phyloP scores from a whole-genome alignment of 805 yeast species.

The Saccharomyces paradoxus region DNA sequence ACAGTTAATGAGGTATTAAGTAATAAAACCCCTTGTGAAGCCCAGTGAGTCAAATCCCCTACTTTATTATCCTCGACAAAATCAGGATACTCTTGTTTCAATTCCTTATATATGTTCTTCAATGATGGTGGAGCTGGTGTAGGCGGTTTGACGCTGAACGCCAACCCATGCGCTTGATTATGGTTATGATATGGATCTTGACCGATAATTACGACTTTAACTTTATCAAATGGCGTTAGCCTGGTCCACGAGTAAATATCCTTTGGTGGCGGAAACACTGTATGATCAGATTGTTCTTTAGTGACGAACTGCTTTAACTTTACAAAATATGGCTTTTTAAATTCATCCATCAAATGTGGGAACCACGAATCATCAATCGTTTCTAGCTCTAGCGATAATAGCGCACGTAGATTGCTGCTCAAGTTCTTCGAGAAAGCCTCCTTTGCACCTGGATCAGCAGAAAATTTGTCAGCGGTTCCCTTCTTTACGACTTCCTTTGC shows the following conservation, averaged over 20 bases:
- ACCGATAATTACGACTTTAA: slow-evolving; percentile 77
- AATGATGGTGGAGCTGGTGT: slow-evolving; percentile 84
- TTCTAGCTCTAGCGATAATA: slow-evolving; percentile 58
- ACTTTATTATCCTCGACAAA: slow-evolving; percentile 45
- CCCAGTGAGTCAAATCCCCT: slow-evolving; percentile 72
- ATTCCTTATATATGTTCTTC: slow-evolving; percentile 74
- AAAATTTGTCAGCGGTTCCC: background rate
- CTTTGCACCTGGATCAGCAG: background rate
- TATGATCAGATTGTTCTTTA: slow-evolving; percentile 37
- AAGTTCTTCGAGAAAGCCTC: slow-evolving; percentile 7
- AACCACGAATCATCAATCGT: slow-evolving; percentile 79
- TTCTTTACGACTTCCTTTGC: background rate
- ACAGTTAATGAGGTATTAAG: slow-evolving; percentile 87
- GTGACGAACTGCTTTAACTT: slow-evolving; percentile 56
- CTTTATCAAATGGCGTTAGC: slow-evolving; percentile 64
- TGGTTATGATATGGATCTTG: slow-evolving; percentile 94
- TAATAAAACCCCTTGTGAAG: slow-evolving; percentile 76
- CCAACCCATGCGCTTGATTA: slow-evolving; percentile 94
- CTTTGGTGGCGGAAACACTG: slow-evolving; percentile 68
- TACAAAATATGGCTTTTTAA: slow-evolving; percentile 79
- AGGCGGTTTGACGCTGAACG: slow-evolving; percentile 83
- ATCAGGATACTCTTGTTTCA: slow-evolving; percentile 64
- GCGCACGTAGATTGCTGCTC: slow-evolving; percentile 12
- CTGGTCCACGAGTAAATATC: slow-evolving; percentile 90
- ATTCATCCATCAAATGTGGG: slow-evolving; percentile 52